Base-by-base conservation (phyloP, 1,139 yeast species). In the Pneumocystis canis region DNA sequence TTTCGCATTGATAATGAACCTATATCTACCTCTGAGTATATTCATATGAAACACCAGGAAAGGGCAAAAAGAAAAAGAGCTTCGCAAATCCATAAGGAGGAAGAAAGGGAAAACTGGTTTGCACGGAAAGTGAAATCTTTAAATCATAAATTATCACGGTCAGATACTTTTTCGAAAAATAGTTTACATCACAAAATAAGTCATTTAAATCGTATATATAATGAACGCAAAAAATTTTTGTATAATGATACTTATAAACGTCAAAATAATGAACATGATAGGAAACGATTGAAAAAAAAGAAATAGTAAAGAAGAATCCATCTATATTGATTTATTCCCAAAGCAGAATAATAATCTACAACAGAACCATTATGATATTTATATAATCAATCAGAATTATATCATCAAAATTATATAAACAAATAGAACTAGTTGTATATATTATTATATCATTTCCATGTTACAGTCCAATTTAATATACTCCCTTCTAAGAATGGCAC, bases 401-500 rank as follows among this genome's bases (percentile, higher is more conserved):
- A 6, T 40, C n/a, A 4, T 40, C n/a, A 40, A 40, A 40, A 40
- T 40, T 18, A 5, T 39, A 9, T 33, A 41, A 20, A 20, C 9
- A 25, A 14, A 47, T 41, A 41, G 14, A 25, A 47, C 18, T 41
- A 4, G 7, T 20, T 47, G 30, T 47, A 47, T 47, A 47, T 20
- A 47, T 11, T 47, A 11, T 7, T 3, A 5, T 25, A 31, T 40
- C 61, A 59, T 57, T 40, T 76, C 97, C 97, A 90, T 73, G 85
- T 86, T 14, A 83, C 81, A n/a, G 82, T 73, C 89, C 95, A 92
- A 47, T 78, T 71, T 61, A 92, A 78, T 64, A 77, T 80, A 63
- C 86, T 84, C 28, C 96, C 96, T 14, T 96, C 90, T 70, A 79
- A 80, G 78, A 92, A 92, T n/a, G 97, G 97, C 30, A 89, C 92